Conservation (phyloP, 164 flowering plant genomes). For the Dillenia turbinata region DNA sequence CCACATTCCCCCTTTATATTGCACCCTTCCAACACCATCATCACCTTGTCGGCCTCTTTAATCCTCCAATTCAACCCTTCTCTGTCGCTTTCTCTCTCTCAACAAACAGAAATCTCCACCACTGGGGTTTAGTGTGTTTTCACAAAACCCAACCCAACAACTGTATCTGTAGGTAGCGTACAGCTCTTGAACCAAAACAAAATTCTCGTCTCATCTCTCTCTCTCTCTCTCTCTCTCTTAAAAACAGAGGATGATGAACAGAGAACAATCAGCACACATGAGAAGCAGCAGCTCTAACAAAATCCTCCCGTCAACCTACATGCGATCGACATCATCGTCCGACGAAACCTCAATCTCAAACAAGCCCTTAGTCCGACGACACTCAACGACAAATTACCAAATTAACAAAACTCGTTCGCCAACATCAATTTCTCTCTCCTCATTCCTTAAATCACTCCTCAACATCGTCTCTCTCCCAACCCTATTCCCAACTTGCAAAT, state of each 20-base stretch:
- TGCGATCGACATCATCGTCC: constrained; percentile 18
- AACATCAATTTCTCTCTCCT: constrained; percentile 9
- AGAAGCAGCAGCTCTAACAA: constrained; percentile 36
- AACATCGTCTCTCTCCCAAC: constrained; percentile 24
- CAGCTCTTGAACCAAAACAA: too few species aligned
- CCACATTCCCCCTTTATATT: constrained; percentile 34
- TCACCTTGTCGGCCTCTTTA: constrained; percentile 41
- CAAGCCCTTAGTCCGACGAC: constrained; percentile 17
- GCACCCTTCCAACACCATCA: constrained; percentile 32
- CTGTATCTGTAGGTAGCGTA: too few species aligned
- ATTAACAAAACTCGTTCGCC: neutral
- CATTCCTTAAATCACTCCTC: constrained; percentile 42
- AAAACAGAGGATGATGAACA: neutral
- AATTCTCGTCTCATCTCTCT: too few species aligned
- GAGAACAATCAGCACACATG: neutral
- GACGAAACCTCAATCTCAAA: constrained; percentile 15
- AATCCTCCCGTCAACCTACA: constrained; percentile 35
- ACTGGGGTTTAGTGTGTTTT: too few species aligned
- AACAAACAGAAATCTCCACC: too few species aligned
- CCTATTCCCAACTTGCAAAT: constrained; percentile 38
- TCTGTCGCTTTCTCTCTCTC: neutral
- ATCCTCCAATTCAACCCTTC: constrained; percentile 2
- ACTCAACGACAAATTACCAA: constrained; percentile 6
- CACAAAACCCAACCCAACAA: too few species aligned
- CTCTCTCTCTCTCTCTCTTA: neutral